Evolutionary conservation across 176 grass and related monocot species (phyloP), one percentile per base, ranked within the genome.

Genomic region (Phragmites australis): DNA sequence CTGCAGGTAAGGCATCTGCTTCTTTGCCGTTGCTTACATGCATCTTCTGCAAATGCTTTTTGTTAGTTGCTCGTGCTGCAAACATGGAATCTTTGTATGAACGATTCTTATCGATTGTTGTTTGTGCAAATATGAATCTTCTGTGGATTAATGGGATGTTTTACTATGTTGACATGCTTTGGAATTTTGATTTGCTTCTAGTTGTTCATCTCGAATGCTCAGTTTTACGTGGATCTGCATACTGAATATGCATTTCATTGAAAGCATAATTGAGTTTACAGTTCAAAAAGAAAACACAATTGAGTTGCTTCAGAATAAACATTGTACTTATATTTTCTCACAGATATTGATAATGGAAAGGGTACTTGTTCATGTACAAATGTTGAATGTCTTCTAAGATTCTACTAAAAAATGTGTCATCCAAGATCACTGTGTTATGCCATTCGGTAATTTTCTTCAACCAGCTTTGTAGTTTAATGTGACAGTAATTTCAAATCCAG

Each of bases 1-100:
- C 82, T 89, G 14, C 75, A 95, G 92, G 96, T 99, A 85, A 88
- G 83, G 30, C 77, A 17, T 65, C 65, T 12, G 18, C 51, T 77
- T 66, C 11, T 53, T 63, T 30, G 43, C 14, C 76, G 15, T 75
- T 85, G 52, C 61, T 9, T 51, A 2, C n/a, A 21, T 15, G 31
- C 34, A 46, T 77, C 15, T 65, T 70, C 26, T 52, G 9, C 34
- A 14, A 4, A 37, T 37, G 34, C 34, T 37, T 37, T 5, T 37
- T 37, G 34, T 37, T 37, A 37, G 34, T 37, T 37, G 34, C 5
- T 37, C 34, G 2, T 37, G 34, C 34, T 5, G 34, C 34, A 37
- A 37, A 37, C 34, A 37, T 37, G 34, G 5, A 37, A 37, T 37
- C 34, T 37, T 37, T 37, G 34, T 37, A 5, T 37, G 34, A 37